Evolutionary conservation across 1,139 yeast genomes (phyloP).

Genomic region (Taphrina communis): DNA sequence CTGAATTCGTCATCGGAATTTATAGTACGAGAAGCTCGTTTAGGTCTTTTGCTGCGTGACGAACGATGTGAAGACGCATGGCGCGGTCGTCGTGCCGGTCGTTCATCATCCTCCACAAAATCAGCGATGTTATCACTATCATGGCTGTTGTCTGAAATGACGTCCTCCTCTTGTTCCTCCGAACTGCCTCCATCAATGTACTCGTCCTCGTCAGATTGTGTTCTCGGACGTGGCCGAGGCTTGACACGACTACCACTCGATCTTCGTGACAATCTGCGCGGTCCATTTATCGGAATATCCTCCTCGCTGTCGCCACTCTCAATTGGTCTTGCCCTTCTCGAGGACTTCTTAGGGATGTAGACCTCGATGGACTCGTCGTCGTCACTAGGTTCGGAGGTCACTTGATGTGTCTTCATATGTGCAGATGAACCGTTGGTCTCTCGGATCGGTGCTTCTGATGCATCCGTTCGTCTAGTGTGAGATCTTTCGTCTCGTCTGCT

Average conservation of each 20-base stretch:
- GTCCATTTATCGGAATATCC: background rate
- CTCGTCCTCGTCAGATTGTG: constrained; percentile 22
- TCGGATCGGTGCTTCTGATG: background rate
- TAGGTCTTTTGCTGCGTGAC: background rate
- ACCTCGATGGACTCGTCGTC: constrained; percentile 9
- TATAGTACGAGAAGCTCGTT: background rate
- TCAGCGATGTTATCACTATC: constrained; percentile 8
- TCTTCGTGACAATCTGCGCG: background rate
- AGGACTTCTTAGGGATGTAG: constrained; percentile 5
- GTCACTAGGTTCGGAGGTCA: background rate
- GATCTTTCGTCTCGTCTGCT: background rate
- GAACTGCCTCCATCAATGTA: constrained; percentile 5
- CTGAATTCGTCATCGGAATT: constrained; percentile 16
- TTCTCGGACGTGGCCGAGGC: background rate
- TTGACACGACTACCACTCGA: background rate
- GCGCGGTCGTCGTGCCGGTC: background rate
- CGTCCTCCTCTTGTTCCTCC: constrained; percentile 11
- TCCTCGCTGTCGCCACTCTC: constrained; percentile 3
- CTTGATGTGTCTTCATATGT: background rate
- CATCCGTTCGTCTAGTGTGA: background rate
- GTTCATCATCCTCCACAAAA: constrained; percentile 22
- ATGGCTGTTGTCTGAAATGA: background rate
- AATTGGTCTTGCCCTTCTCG: background rate
- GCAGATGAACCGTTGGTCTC: background rate
- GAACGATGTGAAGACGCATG: background rate